Evolutionary conservation across 345 rosid species (phyloP).

Genomic region (Citrus maxima): DNA sequence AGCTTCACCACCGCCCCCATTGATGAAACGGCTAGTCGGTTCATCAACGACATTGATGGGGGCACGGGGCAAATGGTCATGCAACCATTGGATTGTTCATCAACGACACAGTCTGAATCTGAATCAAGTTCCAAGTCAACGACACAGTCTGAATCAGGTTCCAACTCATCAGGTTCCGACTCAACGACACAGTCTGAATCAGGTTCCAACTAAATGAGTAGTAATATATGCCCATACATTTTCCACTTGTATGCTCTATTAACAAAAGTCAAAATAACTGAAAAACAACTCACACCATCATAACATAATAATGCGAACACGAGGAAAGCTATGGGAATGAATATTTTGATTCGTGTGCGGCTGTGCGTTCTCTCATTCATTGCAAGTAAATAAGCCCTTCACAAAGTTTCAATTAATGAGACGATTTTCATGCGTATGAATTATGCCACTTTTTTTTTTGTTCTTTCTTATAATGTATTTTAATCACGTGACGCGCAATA

Average conservation of each 20-base stretch:
- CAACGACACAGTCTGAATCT: neutral
- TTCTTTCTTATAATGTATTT: no score
- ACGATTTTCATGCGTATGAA: no score
- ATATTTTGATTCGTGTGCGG: no score
- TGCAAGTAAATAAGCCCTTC: no score
- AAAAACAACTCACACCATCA: slow-evolving; percentile 49
- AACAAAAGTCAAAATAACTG: neutral
- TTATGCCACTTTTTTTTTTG: no score
- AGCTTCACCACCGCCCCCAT: slow-evolving; percentile 11
- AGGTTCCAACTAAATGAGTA: slow-evolving; percentile 8
- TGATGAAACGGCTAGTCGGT: neutral
- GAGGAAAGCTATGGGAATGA: no score
- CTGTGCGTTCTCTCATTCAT: no score
- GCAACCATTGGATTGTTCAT: slow-evolving; percentile 11
- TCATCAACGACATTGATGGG: slow-evolving; percentile 8
- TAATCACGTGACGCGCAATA: no score
- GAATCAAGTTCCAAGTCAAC: slow-evolving; percentile 3
- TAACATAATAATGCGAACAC: slow-evolving; percentile 27
- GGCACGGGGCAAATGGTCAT: slow-evolving; percentile 25
- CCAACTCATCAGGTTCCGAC: slow-evolving; percentile 6
- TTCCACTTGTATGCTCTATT: neutral
- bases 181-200: neutral
- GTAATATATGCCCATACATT: neutral
- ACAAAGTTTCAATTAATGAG: no score
- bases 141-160: neutral